Percentiles rank a stretch among this genome's conserved stretches.
These are phyloP conservation scores for Dioscorea dumetorum DNA, from an alignment of 106 monocot species.

Conservation along the genomic window DNA sequence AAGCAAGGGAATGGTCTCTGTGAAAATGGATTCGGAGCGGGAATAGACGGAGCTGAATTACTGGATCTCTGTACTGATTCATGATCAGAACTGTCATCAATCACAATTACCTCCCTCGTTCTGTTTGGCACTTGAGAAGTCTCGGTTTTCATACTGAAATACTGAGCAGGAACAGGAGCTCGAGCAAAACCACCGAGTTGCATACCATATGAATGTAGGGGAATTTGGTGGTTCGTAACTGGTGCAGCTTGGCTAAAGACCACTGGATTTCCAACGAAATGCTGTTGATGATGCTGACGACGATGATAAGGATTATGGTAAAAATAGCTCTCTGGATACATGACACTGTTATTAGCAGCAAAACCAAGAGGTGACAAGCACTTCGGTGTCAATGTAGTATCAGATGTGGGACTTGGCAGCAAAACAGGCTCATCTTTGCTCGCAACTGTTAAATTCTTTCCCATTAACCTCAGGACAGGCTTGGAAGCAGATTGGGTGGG, in stretches of 20 bases:
- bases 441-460: conserved; percentile 56
- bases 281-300: conserved; percentile 4
- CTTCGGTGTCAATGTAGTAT: neutral
- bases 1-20: conserved; percentile 25
- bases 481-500: conserved; percentile 24
- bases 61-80: conserved; percentile 2
- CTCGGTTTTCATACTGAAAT: neutral
- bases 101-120: conserved; percentile 27
- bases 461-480: conserved; percentile 66
- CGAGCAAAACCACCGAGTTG: conserved; percentile 7
- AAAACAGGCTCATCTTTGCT: conserved; percentile 30
- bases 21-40: conserved; percentile 4
- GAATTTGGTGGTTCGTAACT: conserved; percentile 2
- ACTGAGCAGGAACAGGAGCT: conserved; percentile 1
- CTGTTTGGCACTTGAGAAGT: neutral
- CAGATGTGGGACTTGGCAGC: conserved; percentile 11
- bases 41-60: neutral
- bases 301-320: conserved; percentile 20
- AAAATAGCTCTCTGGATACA: conserved; percentile 5
- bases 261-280: neutral
- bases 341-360: neutral
- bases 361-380: conserved; percentile 10
- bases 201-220: neutral
- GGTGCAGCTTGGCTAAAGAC: conserved; percentile 8
- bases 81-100: conserved; percentile 32